Evolutionary conservation across 2,329 filamentous ascomycete genomes (phyloP).

Genomic region (Aspergillus phoenicis): DNA sequence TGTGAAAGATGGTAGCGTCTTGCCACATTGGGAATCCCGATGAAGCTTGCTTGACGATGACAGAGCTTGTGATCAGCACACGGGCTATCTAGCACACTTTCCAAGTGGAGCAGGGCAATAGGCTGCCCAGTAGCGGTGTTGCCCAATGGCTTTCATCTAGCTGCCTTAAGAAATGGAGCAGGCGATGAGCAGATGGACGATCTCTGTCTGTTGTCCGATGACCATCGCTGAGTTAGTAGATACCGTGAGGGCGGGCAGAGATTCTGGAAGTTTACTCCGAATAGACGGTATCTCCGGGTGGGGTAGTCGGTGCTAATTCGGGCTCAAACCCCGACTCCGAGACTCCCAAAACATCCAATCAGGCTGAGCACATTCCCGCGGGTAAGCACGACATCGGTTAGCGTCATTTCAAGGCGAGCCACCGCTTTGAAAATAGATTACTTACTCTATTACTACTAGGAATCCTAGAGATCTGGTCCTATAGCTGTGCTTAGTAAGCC

Average conservation of each 20-base stretch:
- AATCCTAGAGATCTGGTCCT: background rate
- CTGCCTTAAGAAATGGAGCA: background rate
- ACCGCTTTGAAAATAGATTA: background rate
- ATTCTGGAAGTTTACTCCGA: constrained; percentile 6
- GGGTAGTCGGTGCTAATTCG: background rate
- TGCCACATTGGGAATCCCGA: background rate
- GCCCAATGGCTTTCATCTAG: background rate
- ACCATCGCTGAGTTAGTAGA: background rate
- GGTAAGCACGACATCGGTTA: constrained; percentile 1
- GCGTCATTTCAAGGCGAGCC: background rate
- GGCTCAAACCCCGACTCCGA: background rate
- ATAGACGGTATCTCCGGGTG: background rate
- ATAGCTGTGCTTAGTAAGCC: background rate
- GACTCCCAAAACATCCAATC: background rate
- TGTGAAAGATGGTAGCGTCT: too few species aligned
- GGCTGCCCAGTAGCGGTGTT: background rate
- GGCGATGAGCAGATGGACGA: background rate
- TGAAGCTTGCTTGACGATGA: background rate
- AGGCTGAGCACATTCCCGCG: background rate
- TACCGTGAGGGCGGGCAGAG: background rate
- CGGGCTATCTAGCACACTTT: background rate
- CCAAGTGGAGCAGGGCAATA: background rate
- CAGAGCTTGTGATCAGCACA: background rate
- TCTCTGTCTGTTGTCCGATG: background rate
- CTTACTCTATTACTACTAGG: background rate